These are phyloP conservation scores for Zychaea mexicana DNA, from an alignment of 371 early-diverging fungal genomes.

Conservation along the genomic window DNA sequence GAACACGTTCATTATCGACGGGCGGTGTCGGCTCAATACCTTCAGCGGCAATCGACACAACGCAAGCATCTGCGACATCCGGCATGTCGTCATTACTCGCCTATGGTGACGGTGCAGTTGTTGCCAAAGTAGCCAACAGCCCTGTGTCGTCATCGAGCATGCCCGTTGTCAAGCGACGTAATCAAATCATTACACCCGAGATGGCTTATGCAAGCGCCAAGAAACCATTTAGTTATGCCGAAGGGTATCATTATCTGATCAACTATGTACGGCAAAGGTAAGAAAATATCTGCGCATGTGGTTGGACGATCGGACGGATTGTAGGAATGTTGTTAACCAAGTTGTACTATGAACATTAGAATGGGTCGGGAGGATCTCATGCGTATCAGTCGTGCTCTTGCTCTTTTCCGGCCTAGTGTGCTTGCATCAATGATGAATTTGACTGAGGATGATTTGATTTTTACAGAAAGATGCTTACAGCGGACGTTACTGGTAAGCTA, in stretches of 20 bases:
- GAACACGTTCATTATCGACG: neutral
- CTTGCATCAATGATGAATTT: slow-evolving; percentile 89
- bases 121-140: slow-evolving; percentile 41
- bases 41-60: slow-evolving; percentile 31
- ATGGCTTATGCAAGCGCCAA: slow-evolving; percentile 41
- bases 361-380: slow-evolving; percentile 85
- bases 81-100: slow-evolving; percentile 40
- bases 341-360: slow-evolving; percentile 31
- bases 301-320: too few species aligned
- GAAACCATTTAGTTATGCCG: slow-evolving; percentile 83
- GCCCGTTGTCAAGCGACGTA: slow-evolving; percentile 28
- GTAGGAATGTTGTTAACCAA: too few species aligned
- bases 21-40: slow-evolving; percentile 25
- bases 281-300: slow-evolving; percentile 2
- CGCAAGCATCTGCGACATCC: slow-evolving; percentile 32
- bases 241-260: slow-evolving; percentile 87
- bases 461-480: slow-evolving; percentile 90
- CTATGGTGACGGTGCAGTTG: slow-evolving; percentile 47
- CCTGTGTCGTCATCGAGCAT: slow-evolving; percentile 29
- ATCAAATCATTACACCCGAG: slow-evolving; percentile 43
- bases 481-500: slow-evolving; percentile 69
- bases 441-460: slow-evolving; percentile 86
- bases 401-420: slow-evolving; percentile 87
- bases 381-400: slow-evolving; percentile 85
- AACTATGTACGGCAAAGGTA: slow-evolving; percentile 76